Evolutionary conservation across 306 rosid genomes (phyloP).

Genomic region (Cajanus cajan): DNA sequence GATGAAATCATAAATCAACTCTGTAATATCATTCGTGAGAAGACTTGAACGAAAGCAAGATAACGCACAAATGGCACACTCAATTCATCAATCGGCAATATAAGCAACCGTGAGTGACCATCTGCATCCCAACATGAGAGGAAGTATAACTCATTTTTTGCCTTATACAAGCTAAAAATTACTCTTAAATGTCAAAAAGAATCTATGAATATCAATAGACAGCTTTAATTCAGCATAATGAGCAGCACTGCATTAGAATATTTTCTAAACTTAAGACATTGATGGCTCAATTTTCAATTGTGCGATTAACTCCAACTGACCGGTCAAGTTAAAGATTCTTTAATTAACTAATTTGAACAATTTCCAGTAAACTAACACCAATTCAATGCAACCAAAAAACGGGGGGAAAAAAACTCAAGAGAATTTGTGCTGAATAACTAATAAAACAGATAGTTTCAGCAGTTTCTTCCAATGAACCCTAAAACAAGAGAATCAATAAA

Average conservation of each 20-base stretch:
- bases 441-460: neutral
- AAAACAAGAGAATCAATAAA: neutral
- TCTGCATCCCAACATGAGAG: neutral
- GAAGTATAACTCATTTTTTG: neutral
- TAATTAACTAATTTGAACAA: neutral
- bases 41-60: neutral
- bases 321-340: neutral
- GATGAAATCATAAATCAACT: constrained; percentile 5
- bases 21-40: neutral
- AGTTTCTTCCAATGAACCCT: neutral
- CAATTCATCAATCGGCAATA: neutral
- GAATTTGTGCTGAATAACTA: neutral
- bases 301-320: neutral
- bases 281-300: neutral
- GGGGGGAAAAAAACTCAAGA: neutral
- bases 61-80: neutral
- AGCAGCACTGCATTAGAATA: neutral
- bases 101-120: neutral
- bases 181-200: neutral
- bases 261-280: neutral
- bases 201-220: neutral
- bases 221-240: neutral
- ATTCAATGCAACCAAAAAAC: neutral
- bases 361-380: neutral
- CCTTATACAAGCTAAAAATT: neutral